A percentile compares a stretch with the other conserved stretches of the same genome.
phyloP scores from a whole-genome alignment of 2,329 filamentous ascomycete species.

The Botrytis fragariae region DNA sequence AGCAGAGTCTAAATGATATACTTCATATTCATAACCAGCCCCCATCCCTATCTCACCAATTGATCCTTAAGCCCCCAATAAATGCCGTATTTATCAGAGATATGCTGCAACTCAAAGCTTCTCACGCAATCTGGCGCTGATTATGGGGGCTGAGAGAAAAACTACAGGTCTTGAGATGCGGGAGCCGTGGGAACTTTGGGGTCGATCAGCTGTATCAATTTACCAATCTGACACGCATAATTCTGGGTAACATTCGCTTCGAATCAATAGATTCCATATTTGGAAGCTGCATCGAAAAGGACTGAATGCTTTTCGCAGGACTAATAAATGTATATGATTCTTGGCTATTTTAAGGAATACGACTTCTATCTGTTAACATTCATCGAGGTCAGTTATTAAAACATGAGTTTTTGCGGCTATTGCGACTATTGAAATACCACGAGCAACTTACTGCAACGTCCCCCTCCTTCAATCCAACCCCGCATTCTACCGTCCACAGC shows the following conservation, averaged over 20 bases:
- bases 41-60: neutral
- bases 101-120: neutral
- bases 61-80: neutral
- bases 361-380: neutral
- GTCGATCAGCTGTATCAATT: neutral
- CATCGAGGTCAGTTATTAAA: too few species aligned
- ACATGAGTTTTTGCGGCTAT: neutral
- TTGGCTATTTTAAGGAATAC: neutral
- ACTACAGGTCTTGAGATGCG: neutral
- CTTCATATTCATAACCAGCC: neutral
- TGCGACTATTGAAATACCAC: neutral
- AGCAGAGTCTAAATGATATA: conserved; percentile 10
- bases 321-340: neutral
- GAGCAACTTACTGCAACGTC: neutral
- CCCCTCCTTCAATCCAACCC: neutral
- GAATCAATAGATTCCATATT: neutral
- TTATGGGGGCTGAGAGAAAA: neutral
- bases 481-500: neutral
- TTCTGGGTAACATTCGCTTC: neutral
- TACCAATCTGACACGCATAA: neutral
- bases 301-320: neutral
- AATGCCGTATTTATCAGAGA: neutral
- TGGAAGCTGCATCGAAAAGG: neutral
- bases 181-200: neutral
- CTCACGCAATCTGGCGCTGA: neutral